These are phyloP conservation scores for Talaromyces sp. DNA, from an alignment of 2,329 filamentous ascomycete genomes.

Conservation along the genomic window DNA sequence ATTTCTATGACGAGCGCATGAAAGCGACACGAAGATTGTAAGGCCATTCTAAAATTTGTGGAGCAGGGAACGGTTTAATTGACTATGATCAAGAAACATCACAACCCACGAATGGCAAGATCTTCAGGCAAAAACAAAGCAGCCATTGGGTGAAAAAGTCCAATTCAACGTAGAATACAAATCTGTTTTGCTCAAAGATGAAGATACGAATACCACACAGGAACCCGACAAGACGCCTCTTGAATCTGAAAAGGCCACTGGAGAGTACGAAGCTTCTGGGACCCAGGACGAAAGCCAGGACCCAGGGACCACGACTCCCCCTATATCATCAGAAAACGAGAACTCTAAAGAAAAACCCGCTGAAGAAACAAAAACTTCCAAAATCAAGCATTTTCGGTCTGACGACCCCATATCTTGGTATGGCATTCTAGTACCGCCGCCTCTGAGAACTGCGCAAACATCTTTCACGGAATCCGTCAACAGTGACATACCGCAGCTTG, in stretches of 20 bases:
- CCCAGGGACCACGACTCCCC: constrained; percentile 4
- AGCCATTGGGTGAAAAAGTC: background rate
- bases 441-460: constrained; percentile 39
- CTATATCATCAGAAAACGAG: background rate
- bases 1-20: constrained; percentile 49
- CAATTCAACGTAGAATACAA: constrained; percentile 3
- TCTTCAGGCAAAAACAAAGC: background rate
- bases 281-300: background rate
- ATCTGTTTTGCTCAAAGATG: background rate
- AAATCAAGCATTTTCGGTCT: constrained; percentile 22
- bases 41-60: background rate
- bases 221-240: background rate
- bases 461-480: constrained; percentile 38
- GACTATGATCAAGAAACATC: constrained; percentile 1
- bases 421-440: constrained; percentile 42
- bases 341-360: background rate
- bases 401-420: constrained; percentile 45
- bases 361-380: constrained; percentile 1
- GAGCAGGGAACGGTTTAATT: background rate
- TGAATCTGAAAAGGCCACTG: constrained; percentile 11
- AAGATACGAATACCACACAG: background rate
- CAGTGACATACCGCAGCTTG: constrained; percentile 30
- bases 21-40: constrained; percentile 41
- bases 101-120: background rate
- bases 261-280: background rate